Evolutionary conservation across 2,329 filamentous ascomycete species (phyloP).

Genomic region (Helminthosporium solani): DNA sequence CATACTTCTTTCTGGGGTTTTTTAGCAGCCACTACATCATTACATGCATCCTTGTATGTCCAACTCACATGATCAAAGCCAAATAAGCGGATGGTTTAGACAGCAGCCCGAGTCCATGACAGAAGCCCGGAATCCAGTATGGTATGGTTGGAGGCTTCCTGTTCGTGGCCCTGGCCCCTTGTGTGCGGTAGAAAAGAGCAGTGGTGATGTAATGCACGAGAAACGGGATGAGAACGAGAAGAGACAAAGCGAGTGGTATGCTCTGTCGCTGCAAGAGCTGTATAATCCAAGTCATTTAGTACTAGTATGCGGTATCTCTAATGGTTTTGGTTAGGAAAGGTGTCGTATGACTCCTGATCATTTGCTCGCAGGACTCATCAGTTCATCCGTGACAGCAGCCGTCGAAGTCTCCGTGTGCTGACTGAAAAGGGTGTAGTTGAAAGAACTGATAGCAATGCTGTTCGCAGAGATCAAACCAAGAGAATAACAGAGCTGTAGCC

Average conservation of each 20-base stretch:
- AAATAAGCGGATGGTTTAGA: conserved; percentile 25
- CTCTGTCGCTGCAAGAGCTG: neutral
- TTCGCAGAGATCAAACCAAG: too few relatives aligned
- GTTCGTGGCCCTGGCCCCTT: conserved; percentile 8
- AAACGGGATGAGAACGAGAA: conserved; percentile 15
- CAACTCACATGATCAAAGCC: conserved; percentile 24
- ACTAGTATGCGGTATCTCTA: neutral
- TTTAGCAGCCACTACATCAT: conserved; percentile 6
- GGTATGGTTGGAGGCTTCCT: conserved; percentile 26
- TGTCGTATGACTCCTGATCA: too few relatives aligned
- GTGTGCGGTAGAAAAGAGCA: conserved; percentile 16
- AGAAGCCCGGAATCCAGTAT: conserved; percentile 24
- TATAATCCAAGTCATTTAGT: neutral
- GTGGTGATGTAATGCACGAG: conserved; percentile 26
- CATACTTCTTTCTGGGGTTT: conserved; percentile 25
- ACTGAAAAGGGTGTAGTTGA: neutral
- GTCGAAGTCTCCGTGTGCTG: neutral
- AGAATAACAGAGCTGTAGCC: too few relatives aligned
- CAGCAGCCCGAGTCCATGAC: conserved; percentile 21
- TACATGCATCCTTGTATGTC: neutral
- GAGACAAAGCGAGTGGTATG: neutral
- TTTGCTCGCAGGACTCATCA: neutral
- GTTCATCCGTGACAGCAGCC: neutral
- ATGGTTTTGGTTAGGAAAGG: too few relatives aligned
- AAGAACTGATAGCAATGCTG: too few relatives aligned